Conservation (phyloP, 768 basidiomycete genomes). For the Cubamyces sp. region DNA sequence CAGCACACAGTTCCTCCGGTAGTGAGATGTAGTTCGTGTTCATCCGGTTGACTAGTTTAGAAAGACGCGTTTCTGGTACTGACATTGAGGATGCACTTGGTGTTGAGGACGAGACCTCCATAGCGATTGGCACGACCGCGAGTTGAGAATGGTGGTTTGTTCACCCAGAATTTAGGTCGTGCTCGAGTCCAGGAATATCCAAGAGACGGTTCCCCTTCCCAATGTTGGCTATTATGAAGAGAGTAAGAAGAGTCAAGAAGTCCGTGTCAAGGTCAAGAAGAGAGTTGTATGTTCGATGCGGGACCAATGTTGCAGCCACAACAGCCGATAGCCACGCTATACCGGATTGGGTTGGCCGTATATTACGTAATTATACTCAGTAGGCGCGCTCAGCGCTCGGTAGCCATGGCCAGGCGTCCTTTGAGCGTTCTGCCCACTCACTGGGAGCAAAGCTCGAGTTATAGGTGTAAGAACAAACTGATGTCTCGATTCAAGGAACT, state of each 20-base stretch:
- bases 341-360: neutral
- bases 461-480: too few relatives aligned
- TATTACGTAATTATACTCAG: neutral
- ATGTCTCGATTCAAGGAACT: too few relatives aligned
- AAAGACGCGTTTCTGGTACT: neutral
- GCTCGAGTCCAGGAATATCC: neutral
- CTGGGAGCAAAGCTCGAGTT: too few relatives aligned
- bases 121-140: neutral
- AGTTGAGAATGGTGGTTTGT: neutral
- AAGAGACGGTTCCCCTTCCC: neutral
- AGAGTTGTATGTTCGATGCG: neutral
- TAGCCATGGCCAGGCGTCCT: too few relatives aligned
- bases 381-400: too few relatives aligned
- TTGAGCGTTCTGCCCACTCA: too few relatives aligned
- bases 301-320: slow-evolving; percentile 6
- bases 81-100: neutral
- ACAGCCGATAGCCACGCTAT: neutral
- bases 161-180: neutral
- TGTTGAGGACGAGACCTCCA: slow-evolving; percentile 3
- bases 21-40: slow-evolving; percentile 6
- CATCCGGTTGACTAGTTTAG: slow-evolving; percentile 4
- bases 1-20: slow-evolving; percentile 38
- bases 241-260: neutral
- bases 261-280: neutral
- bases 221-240: neutral